These are phyloP conservation scores for Russula griseocarnosa DNA, from an alignment of 768 basidiomycete genomes.

Conservation along the genomic window DNA sequence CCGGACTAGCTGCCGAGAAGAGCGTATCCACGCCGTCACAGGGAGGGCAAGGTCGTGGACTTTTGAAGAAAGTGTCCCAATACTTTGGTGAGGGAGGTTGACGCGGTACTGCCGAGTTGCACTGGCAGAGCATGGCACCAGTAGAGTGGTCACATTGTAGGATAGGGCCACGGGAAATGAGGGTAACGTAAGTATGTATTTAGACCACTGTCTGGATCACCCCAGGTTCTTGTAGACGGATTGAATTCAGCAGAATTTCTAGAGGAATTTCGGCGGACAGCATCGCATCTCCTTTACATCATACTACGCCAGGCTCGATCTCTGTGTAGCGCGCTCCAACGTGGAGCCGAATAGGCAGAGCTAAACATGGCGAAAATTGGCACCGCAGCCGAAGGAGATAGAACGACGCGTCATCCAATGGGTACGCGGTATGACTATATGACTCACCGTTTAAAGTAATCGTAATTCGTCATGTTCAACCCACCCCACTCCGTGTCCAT, in stretches of 20 bases:
- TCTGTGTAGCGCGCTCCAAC: no score
- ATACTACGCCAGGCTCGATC: no score
- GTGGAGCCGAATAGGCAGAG: no score
- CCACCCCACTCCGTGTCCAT: no score
- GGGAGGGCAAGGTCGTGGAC: constrained; percentile 23
- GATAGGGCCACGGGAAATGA: neutral
- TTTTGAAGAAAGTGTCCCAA: constrained; percentile 28
- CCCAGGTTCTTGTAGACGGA: neutral
- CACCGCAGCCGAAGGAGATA: no score
- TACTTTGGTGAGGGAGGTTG: constrained; percentile 28
- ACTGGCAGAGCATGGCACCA: neutral
- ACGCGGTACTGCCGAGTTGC: neutral
- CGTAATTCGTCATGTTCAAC: no score
- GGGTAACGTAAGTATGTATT: constrained; percentile 6
- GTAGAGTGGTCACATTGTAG: neutral
- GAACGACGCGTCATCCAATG: no score
- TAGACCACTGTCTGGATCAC: neutral
- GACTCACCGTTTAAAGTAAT: no score
- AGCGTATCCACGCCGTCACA: constrained; percentile 6
- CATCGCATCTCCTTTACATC: no score
- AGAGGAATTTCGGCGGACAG: neutral
- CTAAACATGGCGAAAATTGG: no score
- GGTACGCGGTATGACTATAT: no score
- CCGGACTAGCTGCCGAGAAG: constrained; percentile 8
- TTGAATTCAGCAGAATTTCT: neutral